These are phyloP conservation scores for Rhododendron simsii DNA, from an alignment of 148 eudicot species.

Conservation along the genomic window DNA sequence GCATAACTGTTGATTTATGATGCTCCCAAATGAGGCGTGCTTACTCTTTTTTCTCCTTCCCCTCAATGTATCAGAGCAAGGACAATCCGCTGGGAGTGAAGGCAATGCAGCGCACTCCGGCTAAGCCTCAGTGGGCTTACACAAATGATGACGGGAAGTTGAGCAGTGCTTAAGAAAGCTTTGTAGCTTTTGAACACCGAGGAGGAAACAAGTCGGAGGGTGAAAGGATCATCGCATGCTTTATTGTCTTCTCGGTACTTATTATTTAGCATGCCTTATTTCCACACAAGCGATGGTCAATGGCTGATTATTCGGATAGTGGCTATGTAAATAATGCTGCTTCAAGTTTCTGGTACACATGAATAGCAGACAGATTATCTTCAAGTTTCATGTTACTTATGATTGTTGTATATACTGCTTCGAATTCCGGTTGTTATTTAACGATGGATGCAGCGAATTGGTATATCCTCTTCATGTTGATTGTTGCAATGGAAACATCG, in stretches of 20 bases:
- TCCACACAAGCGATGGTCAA: background rate
- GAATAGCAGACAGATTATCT: background rate
- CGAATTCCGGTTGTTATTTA: background rate
- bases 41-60: background rate
- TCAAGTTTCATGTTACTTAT: background rate
- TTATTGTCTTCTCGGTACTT: background rate
- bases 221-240: background rate
- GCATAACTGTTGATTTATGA: background rate
- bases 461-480: background rate
- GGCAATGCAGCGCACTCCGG: constrained; percentile 8
- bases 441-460: background rate
- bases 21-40: background rate
- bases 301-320: background rate
- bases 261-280: background rate
- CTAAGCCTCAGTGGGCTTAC: constrained; percentile 7
- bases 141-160: background rate
- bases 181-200: constrained; percentile 5
- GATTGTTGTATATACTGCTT: background rate
- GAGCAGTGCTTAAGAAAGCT: background rate
- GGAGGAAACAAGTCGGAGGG: background rate
- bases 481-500: background rate
- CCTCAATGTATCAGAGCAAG: constrained; percentile 11
- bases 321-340: background rate
- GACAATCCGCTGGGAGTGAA: constrained; percentile 11
- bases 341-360: background rate